Evolutionary conservation across 495 filamentous ascomycete species (phyloP), one percentile per base, ranked within the genome.

Genomic region (Aspergillus kassunensis): DNA sequence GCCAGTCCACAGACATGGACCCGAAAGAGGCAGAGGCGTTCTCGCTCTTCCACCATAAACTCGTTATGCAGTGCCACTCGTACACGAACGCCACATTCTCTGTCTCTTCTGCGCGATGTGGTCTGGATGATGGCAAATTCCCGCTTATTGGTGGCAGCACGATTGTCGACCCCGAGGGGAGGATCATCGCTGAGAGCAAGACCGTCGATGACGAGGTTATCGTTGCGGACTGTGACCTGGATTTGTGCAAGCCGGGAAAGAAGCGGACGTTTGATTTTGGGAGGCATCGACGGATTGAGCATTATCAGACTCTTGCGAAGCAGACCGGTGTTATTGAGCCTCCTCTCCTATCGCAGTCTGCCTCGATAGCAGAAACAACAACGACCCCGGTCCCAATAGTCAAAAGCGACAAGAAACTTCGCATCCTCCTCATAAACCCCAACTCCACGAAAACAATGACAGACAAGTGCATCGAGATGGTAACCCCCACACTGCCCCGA

Each of bases 41-140:
- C 41, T 66, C 72, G 2, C 57, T 75, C 23, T 73, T 76, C 52
- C 73, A 77, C 48, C 74, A 76, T 47, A 62, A 67, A 41, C 62
- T 78, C 24, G 67, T 68, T 6, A 71, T 73, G 63, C 70, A 74
- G 54, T 63, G 61, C 2, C 70, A 75, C 49, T 66, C 61, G 20
- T 79, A 79, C 50, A 75, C 72, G 65, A 77, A 79, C 49, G 65
- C 68, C 15, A 72, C 67, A 50, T 79, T 77, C 51, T 69, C 66
- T 16, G 67, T 79, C 37, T 66, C 59, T 45, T 63, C 69, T 6
- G 74, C 72, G 1, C 69, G 71, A 31, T 69, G 64, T 18, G 75
- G 75, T 10, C 49, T 71, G 2, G 75, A 79, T 42, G 75, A 78
- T 62, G 70, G 71, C 8, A 55, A 66, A 25, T 69, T 61, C 50